A percentile compares a stretch with the other conserved stretches of the same genome.
Conservation (phyloP, 73 alveolate species). For the Tetrahymena elliotti region DNA sequence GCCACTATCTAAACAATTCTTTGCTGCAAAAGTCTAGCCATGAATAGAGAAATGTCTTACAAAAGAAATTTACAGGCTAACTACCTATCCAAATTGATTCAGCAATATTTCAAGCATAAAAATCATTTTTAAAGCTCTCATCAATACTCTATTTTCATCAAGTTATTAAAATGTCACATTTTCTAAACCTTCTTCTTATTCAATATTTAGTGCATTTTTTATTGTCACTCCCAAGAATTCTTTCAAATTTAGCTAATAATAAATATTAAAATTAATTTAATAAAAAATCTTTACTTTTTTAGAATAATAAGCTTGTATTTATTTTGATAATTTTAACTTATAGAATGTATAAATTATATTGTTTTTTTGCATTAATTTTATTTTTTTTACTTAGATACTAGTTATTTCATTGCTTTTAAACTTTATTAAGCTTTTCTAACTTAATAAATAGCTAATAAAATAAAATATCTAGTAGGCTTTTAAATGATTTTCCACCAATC, state of each 20-base stretch:
- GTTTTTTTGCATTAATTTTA: too few relatives aligned
- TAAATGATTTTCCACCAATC: too few relatives aligned
- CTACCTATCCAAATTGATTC: neutral
- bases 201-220: neutral
- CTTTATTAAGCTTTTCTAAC: too few relatives aligned
- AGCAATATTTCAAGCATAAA: neutral
- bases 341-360: too few relatives aligned
- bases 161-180: neutral
- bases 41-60: neutral
- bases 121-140: neutral
- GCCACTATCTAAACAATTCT: neutral
- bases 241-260: neutral
- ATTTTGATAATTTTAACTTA: too few relatives aligned
- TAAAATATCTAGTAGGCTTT: too few relatives aligned
- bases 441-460: too few relatives aligned
- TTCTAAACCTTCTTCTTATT: neutral
- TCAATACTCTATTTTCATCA: neutral
- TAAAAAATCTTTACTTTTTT: neutral
- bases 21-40: neutral
- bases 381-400: too few relatives aligned
- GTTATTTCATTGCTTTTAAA: too few relatives aligned
- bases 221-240: neutral
- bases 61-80: neutral
- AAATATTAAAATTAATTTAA: neutral
- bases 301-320: too few relatives aligned